Percentiles rank a stretch among this genome's conserved stretches.
Evolutionary conservation across 2,329 filamentous ascomycete genomes (phyloP).

Genomic region (Exophiala dermatitidis): DNA sequence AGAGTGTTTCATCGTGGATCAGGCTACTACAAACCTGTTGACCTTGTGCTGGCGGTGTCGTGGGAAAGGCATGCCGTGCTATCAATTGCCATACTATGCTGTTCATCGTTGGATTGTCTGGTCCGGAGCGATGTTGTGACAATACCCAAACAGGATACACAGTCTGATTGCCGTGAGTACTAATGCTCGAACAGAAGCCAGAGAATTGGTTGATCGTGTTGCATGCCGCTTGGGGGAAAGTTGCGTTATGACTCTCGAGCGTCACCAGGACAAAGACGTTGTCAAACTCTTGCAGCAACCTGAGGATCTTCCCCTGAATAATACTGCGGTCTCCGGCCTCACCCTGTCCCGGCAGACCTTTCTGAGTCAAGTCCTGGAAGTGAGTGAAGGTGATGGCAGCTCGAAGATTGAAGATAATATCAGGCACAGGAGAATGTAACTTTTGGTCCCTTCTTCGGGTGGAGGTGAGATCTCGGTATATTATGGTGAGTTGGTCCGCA

Average conservation of each 20-base stretch:
- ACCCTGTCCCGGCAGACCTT: constrained; percentile 56
- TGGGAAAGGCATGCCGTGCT: constrained; percentile 32
- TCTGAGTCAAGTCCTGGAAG: constrained; percentile 65
- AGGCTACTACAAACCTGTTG: constrained; percentile 32
- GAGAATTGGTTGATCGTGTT: constrained; percentile 27
- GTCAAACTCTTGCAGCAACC: constrained; percentile 56
- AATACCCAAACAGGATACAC: constrained; percentile 19
- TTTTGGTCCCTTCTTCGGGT: constrained; percentile 1
- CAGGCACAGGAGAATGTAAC: constrained; percentile 50
- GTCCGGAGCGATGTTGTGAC: neutral
- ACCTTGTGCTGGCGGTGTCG: neutral
- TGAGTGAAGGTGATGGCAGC: constrained; percentile 65
- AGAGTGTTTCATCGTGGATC: constrained; percentile 54
- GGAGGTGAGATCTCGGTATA: constrained; percentile 26
- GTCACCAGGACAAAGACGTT: constrained; percentile 62
- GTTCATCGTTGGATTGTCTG: constrained; percentile 2
- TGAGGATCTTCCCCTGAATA: constrained; percentile 51
- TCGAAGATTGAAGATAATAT: constrained; percentile 63
- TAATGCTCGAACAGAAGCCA: constrained; percentile 27
- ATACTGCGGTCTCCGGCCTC: constrained; percentile 33
- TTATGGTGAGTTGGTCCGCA: constrained; percentile 11
- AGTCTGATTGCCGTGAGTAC: neutral
- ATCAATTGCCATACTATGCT: constrained; percentile 36
- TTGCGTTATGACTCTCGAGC: constrained; percentile 4
- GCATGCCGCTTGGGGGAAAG: neutral